Base-by-base conservation (phyloP, 208 protist species). In the Crithidia sp. region DNA sequence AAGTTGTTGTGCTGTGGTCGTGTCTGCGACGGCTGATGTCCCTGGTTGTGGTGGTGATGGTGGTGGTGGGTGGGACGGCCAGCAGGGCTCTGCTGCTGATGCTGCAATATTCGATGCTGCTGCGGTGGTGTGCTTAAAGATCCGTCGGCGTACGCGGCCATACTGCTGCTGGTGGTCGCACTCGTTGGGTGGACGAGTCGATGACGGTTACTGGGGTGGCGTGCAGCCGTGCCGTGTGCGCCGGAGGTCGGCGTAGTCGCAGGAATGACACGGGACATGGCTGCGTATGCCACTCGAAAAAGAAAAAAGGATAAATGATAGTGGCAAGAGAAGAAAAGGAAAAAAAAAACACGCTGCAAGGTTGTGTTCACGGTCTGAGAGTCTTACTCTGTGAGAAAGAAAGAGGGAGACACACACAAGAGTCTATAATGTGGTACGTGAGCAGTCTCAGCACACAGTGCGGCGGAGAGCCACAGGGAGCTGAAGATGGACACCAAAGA, bases 41-140 rank as follows among this genome's bases (percentile, higher is more conserved):
- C 4, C 19, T 54, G 37, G 16, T 67, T 53, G 61, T 68, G 70
- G 28, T 53, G 61, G 39, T 76, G 53, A 9, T 62, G 61, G 44
- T 54, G 7, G 45, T 43, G 37, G 40, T 69, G 63, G 19, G 0
- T 37, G 44, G 36, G 57, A 17, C 53, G 60, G 28, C 36, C 60
- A 7, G 50, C 14, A 0, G 52, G 52, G 37, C 39, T 59, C 10
- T 53, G n/a, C 36, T 41, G 49, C 39, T 52, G 68, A 43, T 66
- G 59, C 39, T 43, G 49, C 28, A 28, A 0, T 28, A 28, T 28
- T 0, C 28, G 28, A 28, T 28, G 28, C 28, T 28, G 28, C 28
- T 28, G 28, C 28, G 28, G 28, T 28, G 28, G 28, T 28, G 28
- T 28, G 28, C 28, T 28, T 1, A 28, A 28, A 28, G 28, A 28